Evolutionary conservation across 225 moss, liverwort and hornwort species (phyloP), one percentile per base, ranked within the genome.

Genomic region (Takakia lepidozioides): DNA sequence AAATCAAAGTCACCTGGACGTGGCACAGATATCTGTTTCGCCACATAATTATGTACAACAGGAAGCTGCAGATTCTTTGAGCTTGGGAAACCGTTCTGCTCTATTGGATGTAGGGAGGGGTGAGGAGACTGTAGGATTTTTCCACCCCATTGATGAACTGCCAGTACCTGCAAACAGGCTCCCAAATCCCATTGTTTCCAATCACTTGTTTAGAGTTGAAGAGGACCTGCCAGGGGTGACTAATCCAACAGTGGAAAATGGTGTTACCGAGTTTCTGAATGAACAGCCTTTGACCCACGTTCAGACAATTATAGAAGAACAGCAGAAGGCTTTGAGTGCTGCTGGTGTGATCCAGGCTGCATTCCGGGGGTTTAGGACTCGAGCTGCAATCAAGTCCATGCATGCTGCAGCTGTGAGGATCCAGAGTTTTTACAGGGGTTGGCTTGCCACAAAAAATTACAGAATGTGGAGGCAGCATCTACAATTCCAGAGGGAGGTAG

Each of bases 401-500:
- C 34, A n/a, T 13, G 42, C 48, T 27, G 64, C 64, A 18, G 64
- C 48, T 28, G 4, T 49, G 48, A 49, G 48, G 48, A 49, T 49
- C 17, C 48, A 49, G 48, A 30, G 48, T 3, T 18, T 17, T 2
- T 30, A 23, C 48, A 15, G 48, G 28, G 28, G 48, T 13, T 18
- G 29, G 27, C 13, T 49, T 4, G 48, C 48, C 14, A 62, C 38
- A 30, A 38, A 54, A 52, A 54, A 25, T 14, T 56, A 43, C 43
- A 34, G 7, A 24, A 9, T 18, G 28, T 39, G 19, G 42, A n/a
- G n/a, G n/a, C n/a, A n/a, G 23, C 38, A 10, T 11, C 60, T 26
- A 15, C 24, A 2, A 50, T 10, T 29, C 2, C 26, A n/a, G 28
- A 2, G 20, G 47, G 38, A 20, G n/a, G 5, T 54, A 18, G 17